Evolutionary conservation across 805 yeast genomes (phyloP).

Genomic region (Pichia rugopelliculosa): DNA sequence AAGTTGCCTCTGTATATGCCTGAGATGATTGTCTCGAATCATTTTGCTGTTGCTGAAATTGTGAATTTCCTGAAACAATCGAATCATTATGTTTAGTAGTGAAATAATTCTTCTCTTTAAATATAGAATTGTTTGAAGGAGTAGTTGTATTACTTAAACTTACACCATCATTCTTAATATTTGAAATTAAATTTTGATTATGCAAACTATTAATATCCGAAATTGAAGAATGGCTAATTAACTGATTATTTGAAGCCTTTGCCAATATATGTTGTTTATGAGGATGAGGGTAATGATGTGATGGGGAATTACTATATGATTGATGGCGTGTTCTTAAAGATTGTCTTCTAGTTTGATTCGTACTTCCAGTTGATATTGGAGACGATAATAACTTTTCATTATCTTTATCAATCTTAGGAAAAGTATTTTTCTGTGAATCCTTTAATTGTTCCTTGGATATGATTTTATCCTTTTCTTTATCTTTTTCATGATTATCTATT

Average conservation of each 20-base stretch:
- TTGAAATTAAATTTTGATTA: neutral
- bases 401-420: neutral
- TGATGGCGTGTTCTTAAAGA: neutral
- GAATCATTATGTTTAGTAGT: conserved; percentile 5
- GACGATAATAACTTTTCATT: neutral
- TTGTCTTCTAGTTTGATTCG: neutral
- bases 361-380: neutral
- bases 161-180: neutral
- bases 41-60: neutral
- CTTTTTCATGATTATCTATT: neutral
- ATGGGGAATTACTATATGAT: neutral
- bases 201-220: neutral
- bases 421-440: neutral
- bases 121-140: neutral
- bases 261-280: neutral
- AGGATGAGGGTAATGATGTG: neutral
- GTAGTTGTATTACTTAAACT: neutral
- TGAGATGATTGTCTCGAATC: conserved; percentile 15
- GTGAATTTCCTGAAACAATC: neutral
- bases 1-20: conserved; percentile 9
- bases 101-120: conserved; percentile 7
- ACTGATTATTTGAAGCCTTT: neutral
- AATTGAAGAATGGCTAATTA: neutral
- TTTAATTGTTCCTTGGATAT: neutral
- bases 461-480: neutral